These are phyloP conservation scores for Priceomyces castillae DNA, from an alignment of 805 yeast genomes.

Conservation along the genomic window DNA sequence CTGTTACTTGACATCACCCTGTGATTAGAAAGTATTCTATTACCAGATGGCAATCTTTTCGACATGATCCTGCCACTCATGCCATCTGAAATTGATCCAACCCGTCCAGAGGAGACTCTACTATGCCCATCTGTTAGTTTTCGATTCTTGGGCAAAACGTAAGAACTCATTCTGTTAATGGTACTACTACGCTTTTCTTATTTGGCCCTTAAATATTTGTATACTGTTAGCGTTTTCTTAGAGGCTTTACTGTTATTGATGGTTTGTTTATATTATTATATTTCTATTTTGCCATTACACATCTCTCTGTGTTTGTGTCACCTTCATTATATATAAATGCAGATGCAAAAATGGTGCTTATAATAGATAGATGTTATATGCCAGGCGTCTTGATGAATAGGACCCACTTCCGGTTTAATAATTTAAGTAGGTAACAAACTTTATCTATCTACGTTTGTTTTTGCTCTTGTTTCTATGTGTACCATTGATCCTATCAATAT, in stretches of 20 bases:
- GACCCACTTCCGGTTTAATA: too few species aligned
- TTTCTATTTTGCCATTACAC: not conserved
- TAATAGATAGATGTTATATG: not conserved
- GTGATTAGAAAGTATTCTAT: constrained; percentile 6
- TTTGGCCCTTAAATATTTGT: not conserved
- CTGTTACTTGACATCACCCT: constrained; percentile 13
- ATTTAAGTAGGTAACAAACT: not conserved
- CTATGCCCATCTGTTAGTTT: constrained; percentile 8
- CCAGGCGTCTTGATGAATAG: too few species aligned
- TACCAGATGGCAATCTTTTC: constrained; percentile 8
- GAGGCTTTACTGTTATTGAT: not conserved
- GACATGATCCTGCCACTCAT: constrained; percentile 6
- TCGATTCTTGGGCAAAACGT: constrained; percentile 26
- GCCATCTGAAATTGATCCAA: constrained; percentile 4
- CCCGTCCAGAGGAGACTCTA: constrained; percentile 12
- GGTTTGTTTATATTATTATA: not conserved
- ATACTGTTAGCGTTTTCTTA: not conserved
- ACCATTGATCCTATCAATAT: constrained; percentile 49
- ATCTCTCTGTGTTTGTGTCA: not conserved
- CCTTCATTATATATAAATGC: not conserved
- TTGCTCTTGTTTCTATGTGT: not conserved
- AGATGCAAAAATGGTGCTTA: not conserved
- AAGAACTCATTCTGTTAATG: constrained; percentile 10
- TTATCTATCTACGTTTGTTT: not conserved
- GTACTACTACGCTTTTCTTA: not conserved